Evolutionary conservation across 192 early-diverging fungal genomes (phyloP).

Genomic region (Coemansia sp.): DNA sequence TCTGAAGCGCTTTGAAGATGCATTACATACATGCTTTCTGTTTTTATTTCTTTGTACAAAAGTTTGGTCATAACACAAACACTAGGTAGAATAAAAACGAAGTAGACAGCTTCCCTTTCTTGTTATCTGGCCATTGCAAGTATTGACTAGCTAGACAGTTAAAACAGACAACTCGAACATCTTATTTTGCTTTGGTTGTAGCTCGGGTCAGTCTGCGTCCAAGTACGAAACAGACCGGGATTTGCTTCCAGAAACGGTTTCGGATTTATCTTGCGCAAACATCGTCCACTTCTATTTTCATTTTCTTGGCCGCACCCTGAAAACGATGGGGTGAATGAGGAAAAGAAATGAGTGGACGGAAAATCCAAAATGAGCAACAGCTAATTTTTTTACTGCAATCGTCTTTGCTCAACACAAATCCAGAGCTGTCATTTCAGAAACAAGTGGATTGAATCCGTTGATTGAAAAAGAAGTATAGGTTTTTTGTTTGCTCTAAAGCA

Average conservation of each 20-base stretch:
- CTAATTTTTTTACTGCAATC: neutral
- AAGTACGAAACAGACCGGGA: neutral
- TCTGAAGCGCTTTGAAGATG: neutral
- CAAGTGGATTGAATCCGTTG: neutral
- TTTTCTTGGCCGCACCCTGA: neutral
- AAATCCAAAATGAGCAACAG: neutral
- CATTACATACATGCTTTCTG: neutral
- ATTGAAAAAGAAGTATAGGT: neutral
- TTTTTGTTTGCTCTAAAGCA: too few relatives aligned
- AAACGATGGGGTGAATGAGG: neutral
- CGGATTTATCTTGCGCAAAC: neutral
- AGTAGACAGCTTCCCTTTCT: too few relatives aligned
- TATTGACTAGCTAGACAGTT: too few relatives aligned
- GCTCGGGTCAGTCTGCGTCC: neutral
- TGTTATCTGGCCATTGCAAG: too few relatives aligned
- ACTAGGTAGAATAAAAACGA: constrained; percentile 5
- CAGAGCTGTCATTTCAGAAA: neutral
- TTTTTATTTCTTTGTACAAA: too few relatives aligned
- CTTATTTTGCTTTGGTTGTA: neutral
- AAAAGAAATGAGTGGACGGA: neutral
- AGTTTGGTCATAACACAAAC: neutral
- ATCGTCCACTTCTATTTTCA: neutral
- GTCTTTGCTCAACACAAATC: neutral
- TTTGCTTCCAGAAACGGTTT: neutral
- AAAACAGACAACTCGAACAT: too few relatives aligned